Base-by-base conservation (phyloP, 2,329 filamentous ascomycete species). In the Plenodomus tracheiphilus region DNA sequence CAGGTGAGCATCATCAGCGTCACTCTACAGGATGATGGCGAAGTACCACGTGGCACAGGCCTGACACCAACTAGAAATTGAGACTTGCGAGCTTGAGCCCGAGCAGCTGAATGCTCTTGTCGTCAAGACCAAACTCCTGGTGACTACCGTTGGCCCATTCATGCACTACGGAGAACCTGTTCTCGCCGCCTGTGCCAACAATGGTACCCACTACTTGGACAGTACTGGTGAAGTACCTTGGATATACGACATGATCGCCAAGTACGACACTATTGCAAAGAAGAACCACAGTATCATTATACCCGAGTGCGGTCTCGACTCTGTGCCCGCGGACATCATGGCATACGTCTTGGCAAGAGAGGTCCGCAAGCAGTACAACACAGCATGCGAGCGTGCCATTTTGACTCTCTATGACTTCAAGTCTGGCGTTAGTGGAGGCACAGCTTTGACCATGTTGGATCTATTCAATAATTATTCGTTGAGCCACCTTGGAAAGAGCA, bases 151-250 rank as follows among this genome's bases (percentile, higher is more conserved):
- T 21, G 85, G 85, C 1, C 84, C 84, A 0, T 88, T 84, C 65
- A 78, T 83, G 72, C 72, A 81, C 45, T 85, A 86, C 66, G 85
- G 85, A n/a, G 80, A 81, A 25, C 81, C 81, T 1, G 82, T 86
- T 3, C 77, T 88, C 8, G 81, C 84, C 58, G 85, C 85, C 6
- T 88, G 85, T 62, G 84, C 82, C 3, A 75, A 79, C 43, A 81
- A 79, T 55, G 85, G 85, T 5, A 88, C 85, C 3, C 85, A 88
- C 66, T 88, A 88, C 61, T 70, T 88, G 46, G 85, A 88, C 65
- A 81, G 79, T 40, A 86, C 85, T 4, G 85, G 85, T 40, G 85
- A 87, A 65, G 78, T 81, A 0, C 82, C 83, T 2, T 88, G 85
- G 84, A 76, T 85, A 34, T 78, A 79, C 53, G 77, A 83, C 39